Evolutionary conservation across 495 filamentous ascomycete genomes (phyloP).

Genomic region (Pyrenula massariospora): DNA sequence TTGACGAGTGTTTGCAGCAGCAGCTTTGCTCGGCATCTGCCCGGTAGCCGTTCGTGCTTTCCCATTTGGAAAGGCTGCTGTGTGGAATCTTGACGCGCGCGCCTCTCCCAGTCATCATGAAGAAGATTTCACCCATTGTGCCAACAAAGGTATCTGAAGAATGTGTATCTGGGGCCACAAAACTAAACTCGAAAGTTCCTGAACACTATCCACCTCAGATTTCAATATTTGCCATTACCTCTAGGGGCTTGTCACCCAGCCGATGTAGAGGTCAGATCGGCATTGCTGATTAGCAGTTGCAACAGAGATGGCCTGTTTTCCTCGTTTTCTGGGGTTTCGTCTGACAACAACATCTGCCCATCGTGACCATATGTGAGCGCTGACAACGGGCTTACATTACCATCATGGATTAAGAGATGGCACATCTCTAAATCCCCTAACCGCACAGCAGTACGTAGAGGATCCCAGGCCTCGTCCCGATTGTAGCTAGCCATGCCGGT

Average conservation of each 20-base stretch:
- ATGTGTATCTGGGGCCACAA: too few species aligned
- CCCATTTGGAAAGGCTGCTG: too few species aligned
- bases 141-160: too few species aligned
- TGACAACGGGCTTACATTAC: conserved; percentile 7
- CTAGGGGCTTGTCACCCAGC: conserved; percentile 3
- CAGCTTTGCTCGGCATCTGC: too few species aligned
- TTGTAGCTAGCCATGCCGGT: conserved; percentile 2
- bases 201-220: not conserved
- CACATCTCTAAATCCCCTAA: conserved; percentile 10
- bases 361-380: conserved; percentile 6
- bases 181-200: not conserved
- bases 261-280: conserved; percentile 1
- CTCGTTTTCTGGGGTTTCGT: conserved; percentile 4
- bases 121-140: too few species aligned
- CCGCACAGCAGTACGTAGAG: conserved; percentile 8
- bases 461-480: conserved; percentile 3
- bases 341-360: conserved; percentile 5
- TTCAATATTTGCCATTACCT: conserved; percentile 1
- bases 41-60: too few species aligned
- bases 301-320: conserved; percentile 6
- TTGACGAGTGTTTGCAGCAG: too few species aligned
- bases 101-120: too few species aligned
- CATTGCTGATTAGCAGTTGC: conserved; percentile 6
- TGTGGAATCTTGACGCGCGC: too few species aligned
- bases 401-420: conserved; percentile 7